Percentiles rank a stretch among this genome's conserved stretches.
These are phyloP conservation scores for Eurotiales sp. DNA, from an alignment of 2,329 filamentous ascomycete species.

Conservation along the genomic window DNA sequence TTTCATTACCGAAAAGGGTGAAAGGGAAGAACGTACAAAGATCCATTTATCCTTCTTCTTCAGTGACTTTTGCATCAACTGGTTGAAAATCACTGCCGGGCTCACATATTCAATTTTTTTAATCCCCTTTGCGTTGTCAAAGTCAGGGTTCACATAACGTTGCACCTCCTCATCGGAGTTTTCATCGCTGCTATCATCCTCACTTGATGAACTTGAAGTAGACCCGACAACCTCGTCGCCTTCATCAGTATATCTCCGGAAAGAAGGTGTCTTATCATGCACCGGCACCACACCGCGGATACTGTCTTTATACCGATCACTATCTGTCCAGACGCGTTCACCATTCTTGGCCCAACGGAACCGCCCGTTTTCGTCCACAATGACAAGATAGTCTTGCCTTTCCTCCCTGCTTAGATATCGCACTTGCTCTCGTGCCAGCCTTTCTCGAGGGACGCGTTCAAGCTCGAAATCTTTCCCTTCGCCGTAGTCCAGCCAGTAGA, in stretches of 20 bases:
- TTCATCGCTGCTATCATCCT: conserved; percentile 33
- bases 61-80: conserved; percentile 66
- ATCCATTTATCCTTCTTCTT: conserved; percentile 91
- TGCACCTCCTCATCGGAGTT: conserved; percentile 52
- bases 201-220: conserved; percentile 22
- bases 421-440: conserved; percentile 73
- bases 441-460: conserved; percentile 66
- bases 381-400: conserved; percentile 73
- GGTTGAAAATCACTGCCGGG: conserved; percentile 71
- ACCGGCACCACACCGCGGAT: conserved; percentile 66
- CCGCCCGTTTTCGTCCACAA: conserved; percentile 67
- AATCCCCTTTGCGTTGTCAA: conserved; percentile 59
- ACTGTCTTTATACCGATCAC: conserved; percentile 68
- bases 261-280: conserved; percentile 59
- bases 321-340: conserved; percentile 69
- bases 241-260: conserved; percentile 32
- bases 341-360: conserved; percentile 88
- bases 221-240: conserved; percentile 22
- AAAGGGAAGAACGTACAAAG: conserved; percentile 53
- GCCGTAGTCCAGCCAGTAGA: conserved; percentile 87
- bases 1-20: not conserved
- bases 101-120: conserved; percentile 64
- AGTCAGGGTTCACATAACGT: conserved; percentile 62
- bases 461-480: conserved; percentile 68
- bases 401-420: conserved; percentile 82